Base-by-base conservation (phyloP, 345 rosid genomes). In the Noccaea bulbosa region DNA sequence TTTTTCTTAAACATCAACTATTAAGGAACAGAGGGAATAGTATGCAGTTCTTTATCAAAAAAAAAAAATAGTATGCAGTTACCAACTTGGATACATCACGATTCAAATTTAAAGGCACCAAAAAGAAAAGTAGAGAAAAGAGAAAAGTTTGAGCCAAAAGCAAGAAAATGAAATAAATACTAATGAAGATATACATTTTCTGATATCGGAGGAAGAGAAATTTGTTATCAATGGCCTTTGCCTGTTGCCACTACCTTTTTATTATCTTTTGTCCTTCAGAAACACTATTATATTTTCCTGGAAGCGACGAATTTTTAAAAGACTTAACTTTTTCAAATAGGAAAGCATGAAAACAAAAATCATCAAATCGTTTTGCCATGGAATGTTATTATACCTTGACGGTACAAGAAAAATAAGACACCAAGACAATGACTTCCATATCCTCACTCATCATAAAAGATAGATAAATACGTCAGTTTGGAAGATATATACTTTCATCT, bases 141-240 rank as follows among this genome's bases (percentile, higher is more conserved):
- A 68, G 16, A 61, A 52, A 75, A 75, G 64, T 27, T 68, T 52
- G 59, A 61, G 74, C 74, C 64, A 61, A 75, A 74, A 61, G 73
- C 63, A 60, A 60, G 65, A 50, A 44, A 67, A 34, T 35, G 44
- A 52, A 60, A 74, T 40, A 48, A 46, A 56, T 12, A 47, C 2
- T 49, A 9, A 55, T 20, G 54, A 20, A 71, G 8, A 50, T 40
- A 0, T 50, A 17, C 53, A 20, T 54, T 54, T 71, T 24, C 40
- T 72, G 34, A 72, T 47, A 56, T 65, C 7, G 44, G 58, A 72
- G 41, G 48, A 64, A 24, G 43, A 62, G 46, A 37, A 39, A 24
- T 46, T 63, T 35, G 52, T 34, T 71, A 63, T 72, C 76, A 64
- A 48, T 48, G 53, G 52, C 46, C 12, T 73, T 57, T 65, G 38